Evolutionary conservation across 2,329 filamentous ascomycete species (phyloP), one percentile per base, ranked within the genome.

Genomic region (Aspergillus quadricinctus): DNA sequence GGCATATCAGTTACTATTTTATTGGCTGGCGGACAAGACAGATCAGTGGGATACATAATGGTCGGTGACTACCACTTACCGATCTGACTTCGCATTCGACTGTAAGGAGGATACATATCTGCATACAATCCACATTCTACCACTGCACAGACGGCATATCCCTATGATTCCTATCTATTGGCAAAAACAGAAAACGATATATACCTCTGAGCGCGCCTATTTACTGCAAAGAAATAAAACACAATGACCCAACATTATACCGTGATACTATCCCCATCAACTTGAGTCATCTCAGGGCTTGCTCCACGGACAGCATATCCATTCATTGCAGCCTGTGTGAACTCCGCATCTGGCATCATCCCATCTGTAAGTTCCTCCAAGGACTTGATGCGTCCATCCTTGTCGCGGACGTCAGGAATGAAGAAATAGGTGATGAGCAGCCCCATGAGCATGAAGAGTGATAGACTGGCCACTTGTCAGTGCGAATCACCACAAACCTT

Each of bases 361-460:
- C 67, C 64, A 28, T 63, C 52, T 1, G 66, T 65, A 27, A 71
- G 50, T 25, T 63, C 60, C 54, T 71, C 67, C 1, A 71, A 53
- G 9, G 58, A 65, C 48, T 66, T 67, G 27, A 59, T 58, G 6
- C 60, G 59, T 1, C 66, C 65, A 1, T 61, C 55, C 7, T 57
- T 60, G 17, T 62, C 57, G 31, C 53, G 45, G 14, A 69, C 63
- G 31, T 71, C 67, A 1, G 68, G 69, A 17, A 68, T 63, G 29
- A 61, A 57, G 45, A 66, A 67, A 23, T 63, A 62, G 3, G 69
- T 68, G 23, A 67, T 53, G 3, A 60, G 46, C 3, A 69, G 64
- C 1, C 69, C 69, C 19, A 68, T 54, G 4, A 70, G 55, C 69
- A 71, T 71, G 49, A 61, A 61, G 7, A 55, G 46, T 2, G 59